Base-by-base conservation (phyloP, 306 rosid species). In the Gastrolobium villosum region DNA sequence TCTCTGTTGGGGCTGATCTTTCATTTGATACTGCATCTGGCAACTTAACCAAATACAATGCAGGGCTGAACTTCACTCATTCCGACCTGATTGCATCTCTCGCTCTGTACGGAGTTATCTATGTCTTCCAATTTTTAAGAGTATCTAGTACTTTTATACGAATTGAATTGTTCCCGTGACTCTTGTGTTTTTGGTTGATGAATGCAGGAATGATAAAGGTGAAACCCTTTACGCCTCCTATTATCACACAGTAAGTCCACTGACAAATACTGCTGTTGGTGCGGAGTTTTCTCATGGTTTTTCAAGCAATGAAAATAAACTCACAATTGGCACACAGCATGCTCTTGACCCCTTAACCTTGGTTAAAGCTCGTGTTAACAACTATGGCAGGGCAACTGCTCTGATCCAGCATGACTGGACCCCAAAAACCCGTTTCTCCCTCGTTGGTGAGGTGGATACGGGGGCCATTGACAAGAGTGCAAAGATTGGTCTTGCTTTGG, bases 321-420 rank as follows among this genome's bases (percentile, higher is more conserved):
- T 95, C 75, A 89, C 96, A 11, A 82, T 95, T 2, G 99, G 99
- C 66, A 86, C 98, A 20, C 93, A 87, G 64, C 97, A 95, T 70
- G 93, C 99, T 7, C 89, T 95, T 52, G 97, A 92, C 76, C 99
- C 96, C 2, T 39, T 95, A 56, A 95, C 98, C 32, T 82, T 81
- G 4, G 86, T 95, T 83, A 95, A 92, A 89, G 97, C 90, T 32
- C 88, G 98, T n/a, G 93, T 95, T 86, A 89, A 95, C 90, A 95
- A 88, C 84, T 87, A 74, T 5, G 99, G 99, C 10, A 76, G 64
- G 87, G 90, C 97, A 31, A 91, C 88, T 65, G 98, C 96, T 77
- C 84, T 92, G 65, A 82, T 95, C 83, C 95, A 91, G 93, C 97
- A 95, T 37, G 96, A 90, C 80, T 92, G 92, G 99, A 93, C 78